Evolutionary conservation across 1,284 basidiomycete genomes (phyloP).

Genomic region (Afroboletus lepidellus): DNA sequence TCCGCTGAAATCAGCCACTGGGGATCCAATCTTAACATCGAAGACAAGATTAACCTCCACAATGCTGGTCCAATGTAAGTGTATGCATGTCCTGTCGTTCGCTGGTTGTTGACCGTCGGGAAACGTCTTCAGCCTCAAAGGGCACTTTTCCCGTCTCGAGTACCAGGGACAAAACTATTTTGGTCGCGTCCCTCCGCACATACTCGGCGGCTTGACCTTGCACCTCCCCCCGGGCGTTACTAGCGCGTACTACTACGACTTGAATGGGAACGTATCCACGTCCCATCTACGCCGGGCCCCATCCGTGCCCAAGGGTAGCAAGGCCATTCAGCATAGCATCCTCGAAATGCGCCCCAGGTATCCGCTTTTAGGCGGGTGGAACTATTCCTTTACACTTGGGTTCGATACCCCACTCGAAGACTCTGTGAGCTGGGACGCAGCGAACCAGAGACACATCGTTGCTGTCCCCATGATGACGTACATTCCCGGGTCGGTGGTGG

Average conservation of each 20-base stretch:
- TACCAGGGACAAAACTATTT: slow-evolving; percentile 77
- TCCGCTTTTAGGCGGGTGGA: slow-evolving; percentile 96
- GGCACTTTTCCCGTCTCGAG: slow-evolving; percentile 91
- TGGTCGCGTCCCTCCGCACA: slow-evolving; percentile 64
- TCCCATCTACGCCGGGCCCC: slow-evolving; percentile 76
- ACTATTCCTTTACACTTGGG: slow-evolving; percentile 92
- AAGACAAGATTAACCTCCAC: slow-evolving; percentile 82
- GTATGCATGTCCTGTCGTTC: neutral
- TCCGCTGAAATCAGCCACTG: slow-evolving; percentile 93
- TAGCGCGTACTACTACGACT: slow-evolving; percentile 85
- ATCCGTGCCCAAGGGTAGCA: slow-evolving; percentile 55
- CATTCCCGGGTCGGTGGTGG: slow-evolving; percentile 77
- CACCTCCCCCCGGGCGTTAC: slow-evolving; percentile 81
- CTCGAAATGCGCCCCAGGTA: slow-evolving; percentile 89
- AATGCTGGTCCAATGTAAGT: slow-evolving; percentile 88
- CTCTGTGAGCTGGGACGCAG: slow-evolving; percentile 61
- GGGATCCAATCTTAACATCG: slow-evolving; percentile 92
- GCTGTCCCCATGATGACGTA: slow-evolving; percentile 86
- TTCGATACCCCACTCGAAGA: slow-evolving; percentile 87
- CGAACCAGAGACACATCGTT: slow-evolving; percentile 65
- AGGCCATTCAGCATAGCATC: slow-evolving; percentile 54
- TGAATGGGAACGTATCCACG: slow-evolving; percentile 96
- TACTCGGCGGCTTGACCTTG: slow-evolving; percentile 68
- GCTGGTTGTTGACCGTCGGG: neutral
- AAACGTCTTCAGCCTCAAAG: slow-evolving; percentile 69